Percentiles rank a stretch among this genome's conserved stretches.
Evolutionary conservation across 495 filamentous ascomycete species (phyloP).

Genomic region (Penicillium argentinense): DNA sequence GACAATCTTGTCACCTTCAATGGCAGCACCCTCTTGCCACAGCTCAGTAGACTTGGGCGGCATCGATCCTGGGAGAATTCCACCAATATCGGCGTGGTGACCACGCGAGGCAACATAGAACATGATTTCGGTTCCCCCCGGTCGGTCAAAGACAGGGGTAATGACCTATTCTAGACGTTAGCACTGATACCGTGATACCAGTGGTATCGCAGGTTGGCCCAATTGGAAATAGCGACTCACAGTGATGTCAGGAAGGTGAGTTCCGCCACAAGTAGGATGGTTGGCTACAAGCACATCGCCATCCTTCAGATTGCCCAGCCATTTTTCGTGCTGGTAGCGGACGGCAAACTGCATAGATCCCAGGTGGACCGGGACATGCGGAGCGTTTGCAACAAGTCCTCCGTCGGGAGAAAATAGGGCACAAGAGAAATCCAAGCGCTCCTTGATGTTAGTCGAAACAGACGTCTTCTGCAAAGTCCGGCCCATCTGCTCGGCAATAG

Average conservation of each 20-base stretch:
- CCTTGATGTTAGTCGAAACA: slow-evolving; percentile 97
- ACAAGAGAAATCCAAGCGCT: slow-evolving; percentile 94
- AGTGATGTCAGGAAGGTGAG: slow-evolving; percentile 88
- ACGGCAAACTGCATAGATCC: slow-evolving; percentile 96
- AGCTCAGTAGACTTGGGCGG: slow-evolving; percentile 91
- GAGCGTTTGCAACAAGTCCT: slow-evolving; percentile 90
- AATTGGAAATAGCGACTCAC: slow-evolving; percentile 45
- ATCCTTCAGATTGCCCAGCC: slow-evolving; percentile 79
- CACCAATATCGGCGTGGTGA: slow-evolving; percentile 96
- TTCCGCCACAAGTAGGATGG: slow-evolving; percentile 91
- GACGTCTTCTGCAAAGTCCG: slow-evolving; percentile 94
- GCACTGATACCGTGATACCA: neutral
- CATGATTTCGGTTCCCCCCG: slow-evolving; percentile 76
- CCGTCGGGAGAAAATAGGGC: slow-evolving; percentile 91
- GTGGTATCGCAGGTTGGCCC: too few relatives aligned
- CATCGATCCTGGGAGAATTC: slow-evolving; percentile 95
- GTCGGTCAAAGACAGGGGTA: slow-evolving; percentile 77
- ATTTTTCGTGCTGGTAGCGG: slow-evolving; percentile 87
- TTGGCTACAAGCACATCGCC: slow-evolving; percentile 96
- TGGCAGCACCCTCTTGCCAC: slow-evolving; percentile 91
- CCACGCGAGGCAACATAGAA: slow-evolving; percentile 97
- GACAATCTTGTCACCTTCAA: slow-evolving; percentile 92
- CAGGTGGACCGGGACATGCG: slow-evolving; percentile 91
- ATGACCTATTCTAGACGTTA: slow-evolving; percentile 40
- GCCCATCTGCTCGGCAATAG: slow-evolving; percentile 98